Evolutionary conservation across 306 rosid genomes (phyloP).

Genomic region (Cucurbita argyrosperma): DNA sequence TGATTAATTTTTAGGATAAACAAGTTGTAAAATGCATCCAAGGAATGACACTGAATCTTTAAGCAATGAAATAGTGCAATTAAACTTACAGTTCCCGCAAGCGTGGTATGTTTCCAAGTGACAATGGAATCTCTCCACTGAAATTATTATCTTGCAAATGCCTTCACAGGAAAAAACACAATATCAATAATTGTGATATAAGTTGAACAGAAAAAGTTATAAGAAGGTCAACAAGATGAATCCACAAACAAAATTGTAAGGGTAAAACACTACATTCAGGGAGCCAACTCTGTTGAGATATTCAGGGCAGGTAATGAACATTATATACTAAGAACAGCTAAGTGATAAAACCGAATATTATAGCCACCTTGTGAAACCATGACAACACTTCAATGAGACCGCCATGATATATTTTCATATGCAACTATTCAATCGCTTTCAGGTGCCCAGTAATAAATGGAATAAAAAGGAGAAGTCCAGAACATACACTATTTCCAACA

Average conservation of each 20-base stretch:
- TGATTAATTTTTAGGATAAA: not conserved
- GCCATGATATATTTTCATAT: not conserved
- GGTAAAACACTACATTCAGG: not conserved
- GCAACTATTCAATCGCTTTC: not conserved
- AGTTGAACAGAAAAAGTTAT: not conserved
- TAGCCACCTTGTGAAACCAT: not conserved
- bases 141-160: constrained; percentile 75
- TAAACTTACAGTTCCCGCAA: constrained; percentile 70
- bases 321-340: not conserved
- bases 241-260: not conserved
- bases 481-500: constrained; percentile 68
- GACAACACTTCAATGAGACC: not conserved
- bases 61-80: not conserved
- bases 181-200: constrained; percentile 4
- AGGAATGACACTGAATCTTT: not conserved
- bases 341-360: not conserved
- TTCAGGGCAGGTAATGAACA: not conserved
- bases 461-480: not conserved
- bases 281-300: not conserved
- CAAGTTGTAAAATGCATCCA: not conserved
- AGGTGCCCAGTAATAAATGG: constrained; percentile 1
- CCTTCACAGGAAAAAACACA: constrained; percentile 22
- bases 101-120: constrained; percentile 44
- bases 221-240: not conserved
- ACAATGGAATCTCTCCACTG: constrained; percentile 62